These are phyloP conservation scores for Aspergillus kassunensis DNA, from an alignment of 495 filamentous ascomycete genomes.

Conservation along the genomic window DNA sequence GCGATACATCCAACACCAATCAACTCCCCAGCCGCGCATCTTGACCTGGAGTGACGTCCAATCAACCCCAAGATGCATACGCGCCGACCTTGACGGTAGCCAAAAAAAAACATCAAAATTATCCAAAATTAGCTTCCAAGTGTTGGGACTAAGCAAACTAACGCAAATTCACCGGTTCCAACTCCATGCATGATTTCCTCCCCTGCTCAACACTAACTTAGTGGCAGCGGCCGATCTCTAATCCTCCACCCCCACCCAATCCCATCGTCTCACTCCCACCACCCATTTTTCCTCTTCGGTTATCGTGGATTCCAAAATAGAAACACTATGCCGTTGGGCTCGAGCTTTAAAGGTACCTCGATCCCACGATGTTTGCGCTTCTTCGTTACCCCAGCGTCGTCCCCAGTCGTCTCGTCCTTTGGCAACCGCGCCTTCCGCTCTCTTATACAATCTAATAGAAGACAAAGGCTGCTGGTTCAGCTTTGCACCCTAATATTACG, in stretches of 20 bases:
- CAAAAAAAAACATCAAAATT: slow-evolving; percentile 17
- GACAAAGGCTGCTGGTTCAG: slow-evolving; percentile 30
- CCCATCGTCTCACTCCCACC: slow-evolving; percentile 13
- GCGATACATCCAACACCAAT: slow-evolving; percentile 14
- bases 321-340: slow-evolving; percentile 20
- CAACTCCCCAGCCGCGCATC: slow-evolving; percentile 13
- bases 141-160: slow-evolving; percentile 12
- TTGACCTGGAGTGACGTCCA: slow-evolving; percentile 8
- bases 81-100: slow-evolving; percentile 13
- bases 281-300: slow-evolving; percentile 19
- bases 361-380: slow-evolving; percentile 26
- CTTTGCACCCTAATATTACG: slow-evolving; percentile 22
- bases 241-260: slow-evolving; percentile 11
- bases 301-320: slow-evolving; percentile 22
- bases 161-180: slow-evolving; percentile 14
- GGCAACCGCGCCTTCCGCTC: slow-evolving; percentile 24
- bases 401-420: slow-evolving; percentile 21
- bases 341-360: slow-evolving; percentile 23
- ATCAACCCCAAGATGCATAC: slow-evolving; percentile 17
- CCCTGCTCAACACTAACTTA: slow-evolving; percentile 9
- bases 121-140: slow-evolving; percentile 26
- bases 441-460: slow-evolving; percentile 20
- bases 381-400: slow-evolving; percentile 15
- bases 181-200: slow-evolving; percentile 15
- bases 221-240: slow-evolving; percentile 17